Evolutionary conservation across 1,139 yeast genomes (phyloP), one percentile per base, ranked within the genome.

Genomic region (Suhomyces bokatorum): DNA sequence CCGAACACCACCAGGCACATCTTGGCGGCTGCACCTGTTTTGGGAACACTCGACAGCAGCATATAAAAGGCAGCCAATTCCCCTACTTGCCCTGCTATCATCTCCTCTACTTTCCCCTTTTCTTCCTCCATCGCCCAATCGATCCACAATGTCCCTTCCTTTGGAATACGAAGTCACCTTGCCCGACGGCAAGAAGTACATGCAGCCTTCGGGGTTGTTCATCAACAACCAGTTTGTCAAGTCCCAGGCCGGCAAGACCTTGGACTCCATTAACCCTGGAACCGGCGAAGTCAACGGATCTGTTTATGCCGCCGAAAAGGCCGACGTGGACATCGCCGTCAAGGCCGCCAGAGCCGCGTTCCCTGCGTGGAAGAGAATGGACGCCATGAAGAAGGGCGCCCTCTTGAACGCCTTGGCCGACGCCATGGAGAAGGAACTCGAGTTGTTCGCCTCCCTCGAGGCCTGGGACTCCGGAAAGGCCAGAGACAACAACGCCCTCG

Each of bases 401-500:
- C 72, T 75, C 33, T 67, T 85, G 53, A 66, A 66, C 64, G 83
- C 80, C 60, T 64, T 85, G 44, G 89, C 88, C 34, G 84, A 81
- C 48, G 63, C 80, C 45, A 60, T 85, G 56, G 84, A 80, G 50
- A 65, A 75, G 53, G 72, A 84, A 50, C 66, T 74, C 43, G 88
- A 84, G 36, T 60, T 78, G 37, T 58, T 86, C 44, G 80, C 85
- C 17, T 70, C 85, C 31, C 78, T 87, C 55, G 95, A 87, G 69
- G 82, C 93, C 20, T 75, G 87, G 76, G 95, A 87, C 62, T 84
- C 87, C 49, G 95, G 95, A 62, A 87, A 87, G 68, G 81, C 89
- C 42, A 71, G 81, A 56, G 73, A 74, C 41, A 58, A 58, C 44
- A 74, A 74, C 53, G 77, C 78, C 6, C 60, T 63, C 26, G 75